A percentile compares a stretch with the other conserved stretches of the same genome.
phyloP scores from a whole-genome alignment of 768 basidiomycete genomes.

The Lactarius vividus region DNA sequence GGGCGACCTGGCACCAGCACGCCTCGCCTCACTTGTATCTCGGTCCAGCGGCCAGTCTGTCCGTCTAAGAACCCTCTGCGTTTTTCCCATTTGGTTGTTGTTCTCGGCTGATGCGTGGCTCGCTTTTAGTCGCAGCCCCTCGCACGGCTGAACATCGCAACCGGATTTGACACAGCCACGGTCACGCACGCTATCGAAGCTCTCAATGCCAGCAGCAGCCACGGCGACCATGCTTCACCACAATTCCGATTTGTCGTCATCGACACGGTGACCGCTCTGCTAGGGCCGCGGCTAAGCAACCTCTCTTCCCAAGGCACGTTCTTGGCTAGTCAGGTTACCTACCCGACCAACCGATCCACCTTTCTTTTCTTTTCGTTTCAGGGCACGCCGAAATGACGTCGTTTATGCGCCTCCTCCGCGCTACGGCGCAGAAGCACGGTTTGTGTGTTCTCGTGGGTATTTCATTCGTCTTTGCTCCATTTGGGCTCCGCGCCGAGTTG shows the following conservation, averaged over 20 bases:
- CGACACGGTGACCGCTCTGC: constrained; percentile 61
- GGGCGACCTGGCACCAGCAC: constrained; percentile 60
- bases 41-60: constrained; percentile 29
- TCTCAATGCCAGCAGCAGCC: not conserved
- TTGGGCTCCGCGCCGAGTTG: not conserved
- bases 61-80: constrained; percentile 14
- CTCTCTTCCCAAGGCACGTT: constrained; percentile 57
- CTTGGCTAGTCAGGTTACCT: not conserved
- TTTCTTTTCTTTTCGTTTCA: constrained; percentile 14
- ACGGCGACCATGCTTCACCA: not conserved
- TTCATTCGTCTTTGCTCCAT: not conserved
- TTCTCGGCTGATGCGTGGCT: not conserved
- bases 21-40: constrained; percentile 38
- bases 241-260: constrained; percentile 51
- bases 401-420: constrained; percentile 64
- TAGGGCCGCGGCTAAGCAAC: constrained; percentile 61
- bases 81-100: too few species aligned
- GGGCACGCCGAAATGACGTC: constrained; percentile 71
- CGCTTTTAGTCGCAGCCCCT: constrained; percentile 10
- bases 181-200: constrained; percentile 14
- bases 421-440: constrained; percentile 43
- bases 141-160: constrained; percentile 16
- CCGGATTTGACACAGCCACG: constrained; percentile 14
- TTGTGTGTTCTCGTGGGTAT: constrained; percentile 54
- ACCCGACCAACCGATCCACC: not conserved